Conservation (phyloP, 441 rosid genomes). For the Pelargonium cotyledonis region DNA sequence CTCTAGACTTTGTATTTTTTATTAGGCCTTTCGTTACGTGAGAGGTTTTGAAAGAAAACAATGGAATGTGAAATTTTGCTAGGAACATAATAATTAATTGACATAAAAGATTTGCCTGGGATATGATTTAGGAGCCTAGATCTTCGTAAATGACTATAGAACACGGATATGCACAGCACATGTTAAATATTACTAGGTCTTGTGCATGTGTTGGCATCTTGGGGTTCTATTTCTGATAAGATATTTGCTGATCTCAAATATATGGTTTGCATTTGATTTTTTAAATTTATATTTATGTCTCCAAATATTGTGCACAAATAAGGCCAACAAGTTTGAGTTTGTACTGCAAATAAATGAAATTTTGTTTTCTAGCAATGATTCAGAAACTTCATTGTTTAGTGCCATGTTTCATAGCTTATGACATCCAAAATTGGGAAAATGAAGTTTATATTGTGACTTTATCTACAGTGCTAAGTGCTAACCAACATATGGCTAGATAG, state of each 20-base stretch:
- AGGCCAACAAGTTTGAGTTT: neutral
- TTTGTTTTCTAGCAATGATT: neutral
- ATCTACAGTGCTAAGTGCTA: neutral
- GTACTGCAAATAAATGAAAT: neutral
- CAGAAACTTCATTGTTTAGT: neutral
- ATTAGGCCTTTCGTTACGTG: neutral
- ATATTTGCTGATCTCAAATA: conserved; percentile 1
- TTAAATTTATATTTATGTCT: neutral
- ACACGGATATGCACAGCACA: neutral
- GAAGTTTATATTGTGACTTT: no score
- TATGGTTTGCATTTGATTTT: neutral
- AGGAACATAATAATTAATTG: neutral
- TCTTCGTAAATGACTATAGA: neutral
- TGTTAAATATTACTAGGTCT: neutral
- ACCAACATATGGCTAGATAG: neutral
- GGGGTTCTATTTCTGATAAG: neutral
- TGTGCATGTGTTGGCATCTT: conserved; percentile 5
- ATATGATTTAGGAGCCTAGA: neutral
- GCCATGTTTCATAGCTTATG: neutral
- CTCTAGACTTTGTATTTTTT: neutral
- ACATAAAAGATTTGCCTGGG: neutral
- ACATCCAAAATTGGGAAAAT: neutral
- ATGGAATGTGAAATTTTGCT: neutral
- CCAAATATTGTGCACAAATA: conserved; percentile 1
- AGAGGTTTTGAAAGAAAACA: neutral